Base-by-base conservation (phyloP, 2,329 filamentous ascomycete species). In the Tolypocladium ophioglossoides region DNA sequence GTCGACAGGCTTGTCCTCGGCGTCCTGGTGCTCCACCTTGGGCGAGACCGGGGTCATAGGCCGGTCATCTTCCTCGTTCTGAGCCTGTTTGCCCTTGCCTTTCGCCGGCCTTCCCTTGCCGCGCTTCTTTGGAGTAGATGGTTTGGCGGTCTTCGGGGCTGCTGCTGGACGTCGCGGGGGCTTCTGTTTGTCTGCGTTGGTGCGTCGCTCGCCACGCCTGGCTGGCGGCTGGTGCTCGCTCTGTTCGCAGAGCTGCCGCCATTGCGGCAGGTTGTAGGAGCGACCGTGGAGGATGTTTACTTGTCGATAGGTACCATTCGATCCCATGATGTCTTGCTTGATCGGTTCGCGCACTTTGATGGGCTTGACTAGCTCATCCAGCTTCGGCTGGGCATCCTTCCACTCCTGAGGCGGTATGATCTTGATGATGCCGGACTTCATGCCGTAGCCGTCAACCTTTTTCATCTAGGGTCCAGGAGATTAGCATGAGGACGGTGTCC, bases 361-460 rank as follows among this genome's bases (percentile, higher is more conserved):
- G 58, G 87, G 85, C 72, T 96, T 97, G 59, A 99, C 82, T 51
- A 90, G 79, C 63, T 96, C 87, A 65, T 94, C 85, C 58, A 96
- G 82, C 39, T 81, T 76, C 18, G 89, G 88, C 39, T 94, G 84
- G 30, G 83, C 78, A 59, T 91, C 83, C 70, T 82, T 94, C 94
- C 94, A 99, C 81, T 97, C 91, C 64, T 86, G 75, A 0, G 94
- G 94, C 32, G 94, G 91, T 52, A 97, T 86, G 55, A 99, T 87
- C 73, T 99, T 97, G 66, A 97, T 84, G 63, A 99, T 96, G 38
- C 94, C 94, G 24, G 91, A 94, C 72, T 90, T 89, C 94, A 99
- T 99, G 64, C 94, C 94, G 69, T 96, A 96, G 60, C 84, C 83
- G 70, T 99, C 89, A 58, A 99, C 83, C 70, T 89, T 91, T 66